These are phyloP conservation scores for Pestalotiopsis sp. DNA, from an alignment of 2,329 filamentous ascomycete species.

Conservation along the genomic window DNA sequence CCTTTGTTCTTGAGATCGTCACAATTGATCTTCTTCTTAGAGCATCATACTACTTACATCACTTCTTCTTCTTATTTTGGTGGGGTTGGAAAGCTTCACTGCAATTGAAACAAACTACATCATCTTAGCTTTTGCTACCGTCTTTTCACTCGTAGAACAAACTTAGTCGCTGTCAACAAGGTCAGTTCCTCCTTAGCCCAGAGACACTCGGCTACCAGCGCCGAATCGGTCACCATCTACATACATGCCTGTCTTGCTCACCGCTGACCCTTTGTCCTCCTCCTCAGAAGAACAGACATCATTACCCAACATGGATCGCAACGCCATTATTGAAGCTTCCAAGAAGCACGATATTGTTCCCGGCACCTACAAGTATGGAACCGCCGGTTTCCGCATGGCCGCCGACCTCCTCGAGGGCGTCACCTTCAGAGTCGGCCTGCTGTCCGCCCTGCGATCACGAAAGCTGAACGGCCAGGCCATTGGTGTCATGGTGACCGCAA, in stretches of 20 bases:
- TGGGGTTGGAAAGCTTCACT: not conserved
- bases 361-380: constrained; percentile 65
- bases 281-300: not conserved
- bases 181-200: not conserved
- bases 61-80: not conserved
- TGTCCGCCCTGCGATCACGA: constrained; percentile 85
- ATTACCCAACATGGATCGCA: constrained; percentile 49
- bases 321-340: constrained; percentile 61
- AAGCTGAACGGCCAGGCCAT: constrained; percentile 90
- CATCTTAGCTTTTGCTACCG: constrained; percentile 1
- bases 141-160: not conserved
- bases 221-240: not conserved
- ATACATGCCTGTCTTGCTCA: not conserved
- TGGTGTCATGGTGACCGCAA: constrained; percentile 95
- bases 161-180: not conserved
- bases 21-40: not conserved
- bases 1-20: not conserved
- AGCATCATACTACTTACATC: not conserved
- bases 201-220: not conserved
- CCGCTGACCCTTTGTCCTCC: constrained; percentile 2
- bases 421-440: constrained; percentile 87
- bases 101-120: not conserved
- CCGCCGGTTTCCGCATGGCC: constrained; percentile 71
- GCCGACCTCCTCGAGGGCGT: constrained; percentile 87
- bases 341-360: constrained; percentile 62